These are phyloP conservation scores for Torulaspora maleeae DNA, from an alignment of 805 yeast genomes.

Conservation along the genomic window DNA sequence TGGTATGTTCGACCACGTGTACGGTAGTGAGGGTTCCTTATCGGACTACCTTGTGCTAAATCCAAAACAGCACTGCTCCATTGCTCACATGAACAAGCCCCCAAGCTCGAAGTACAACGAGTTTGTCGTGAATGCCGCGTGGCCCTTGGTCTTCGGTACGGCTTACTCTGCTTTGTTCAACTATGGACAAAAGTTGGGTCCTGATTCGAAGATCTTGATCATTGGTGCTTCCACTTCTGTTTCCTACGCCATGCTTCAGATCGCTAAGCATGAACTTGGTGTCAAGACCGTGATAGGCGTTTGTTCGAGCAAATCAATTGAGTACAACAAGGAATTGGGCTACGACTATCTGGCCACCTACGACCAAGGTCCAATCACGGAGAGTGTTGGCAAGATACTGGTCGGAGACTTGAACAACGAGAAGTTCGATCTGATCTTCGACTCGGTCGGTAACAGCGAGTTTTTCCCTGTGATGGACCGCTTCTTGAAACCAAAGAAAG, in stretches of 20 bases:
- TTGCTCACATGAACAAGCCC: constrained; percentile 33
- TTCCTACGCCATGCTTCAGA: constrained; percentile 52
- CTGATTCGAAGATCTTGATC: constrained; percentile 49
- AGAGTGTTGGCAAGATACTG: constrained; percentile 35
- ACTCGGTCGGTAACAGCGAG: constrained; percentile 57
- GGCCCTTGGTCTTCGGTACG: constrained; percentile 61
- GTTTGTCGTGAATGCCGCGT: constrained; percentile 42
- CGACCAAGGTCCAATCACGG: constrained; percentile 39
- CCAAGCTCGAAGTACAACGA: constrained; percentile 35
- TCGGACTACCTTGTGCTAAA: constrained; percentile 45
- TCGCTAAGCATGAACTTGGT: constrained; percentile 47
- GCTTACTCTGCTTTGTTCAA: constrained; percentile 43
- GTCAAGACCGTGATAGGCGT: constrained; percentile 53
- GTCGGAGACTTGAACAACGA: constrained; percentile 33
- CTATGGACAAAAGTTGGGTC: constrained; percentile 37
- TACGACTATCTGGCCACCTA: constrained; percentile 59
- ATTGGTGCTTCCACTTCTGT: constrained; percentile 75
- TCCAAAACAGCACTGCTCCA: constrained; percentile 26
- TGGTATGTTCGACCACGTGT: constrained; percentile 25
- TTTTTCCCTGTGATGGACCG: constrained; percentile 42
- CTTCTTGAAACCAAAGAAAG: constrained; percentile 43
- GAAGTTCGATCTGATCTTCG: constrained; percentile 58
- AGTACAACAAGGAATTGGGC: constrained; percentile 46
- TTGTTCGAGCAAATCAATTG: constrained; percentile 48
- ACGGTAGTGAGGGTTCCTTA: constrained; percentile 40